Percentiles rank a stretch among this genome's conserved stretches.
These are phyloP conservation scores for Linanthus parryae DNA, from an alignment of 148 eudicot species.

Conservation along the genomic window DNA sequence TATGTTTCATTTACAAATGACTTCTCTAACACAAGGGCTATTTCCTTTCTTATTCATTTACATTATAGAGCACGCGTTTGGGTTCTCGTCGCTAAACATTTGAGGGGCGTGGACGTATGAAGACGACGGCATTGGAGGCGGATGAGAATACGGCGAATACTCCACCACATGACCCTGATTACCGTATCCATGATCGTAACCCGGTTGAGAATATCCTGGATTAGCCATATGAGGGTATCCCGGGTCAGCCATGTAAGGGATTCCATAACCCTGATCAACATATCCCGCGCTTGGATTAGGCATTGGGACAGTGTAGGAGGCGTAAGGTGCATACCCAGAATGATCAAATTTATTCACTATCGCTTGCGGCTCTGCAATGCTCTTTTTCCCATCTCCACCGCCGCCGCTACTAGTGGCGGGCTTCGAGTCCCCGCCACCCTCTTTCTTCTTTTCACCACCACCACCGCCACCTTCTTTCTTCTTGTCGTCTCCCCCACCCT, in stretches of 20 bases:
- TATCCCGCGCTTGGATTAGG: neutral
- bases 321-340: slow-evolving; percentile 1
- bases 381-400: slow-evolving; percentile 20
- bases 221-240: too few relatives aligned
- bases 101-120: slow-evolving; percentile 14
- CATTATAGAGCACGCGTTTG: slow-evolving; percentile 21
- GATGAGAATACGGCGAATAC: slow-evolving; percentile 5
- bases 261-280: slow-evolving; percentile 1
- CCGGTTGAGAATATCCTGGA: slow-evolving; percentile 1
- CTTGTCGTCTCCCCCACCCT: slow-evolving; percentile 4
- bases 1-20: too few relatives aligned
- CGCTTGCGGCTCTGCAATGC: slow-evolving; percentile 24
- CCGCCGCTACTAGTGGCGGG: slow-evolving; percentile 15
- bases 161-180: slow-evolving; percentile 13
- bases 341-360: slow-evolving; percentile 36
- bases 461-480: slow-evolving; percentile 18
- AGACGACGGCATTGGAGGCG: slow-evolving; percentile 8
- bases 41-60: too few relatives aligned
- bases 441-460: slow-evolving; percentile 24
- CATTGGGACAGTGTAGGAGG: slow-evolving; percentile 4
- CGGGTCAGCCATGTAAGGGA: too few relatives aligned
- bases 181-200: slow-evolving; percentile 6
- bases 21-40: too few relatives aligned
- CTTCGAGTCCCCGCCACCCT: slow-evolving; percentile 13
- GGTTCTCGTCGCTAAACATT: slow-evolving; percentile 28